Conservation (phyloP, 2,329 filamentous ascomycete genomes). For the Aspergillus sp. region DNA sequence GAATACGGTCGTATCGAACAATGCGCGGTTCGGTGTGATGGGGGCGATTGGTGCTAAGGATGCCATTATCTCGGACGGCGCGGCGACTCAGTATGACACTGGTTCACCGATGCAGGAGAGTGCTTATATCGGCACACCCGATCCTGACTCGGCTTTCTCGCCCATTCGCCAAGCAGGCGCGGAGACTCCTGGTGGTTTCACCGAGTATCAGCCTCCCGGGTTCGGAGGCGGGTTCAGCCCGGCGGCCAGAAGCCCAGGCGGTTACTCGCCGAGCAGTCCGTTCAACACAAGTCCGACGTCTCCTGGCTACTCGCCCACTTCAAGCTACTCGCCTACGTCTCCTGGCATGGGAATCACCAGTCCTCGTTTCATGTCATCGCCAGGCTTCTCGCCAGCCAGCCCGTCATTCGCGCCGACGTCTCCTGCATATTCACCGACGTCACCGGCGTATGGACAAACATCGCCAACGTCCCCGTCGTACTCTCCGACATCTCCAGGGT, state of each 20-base stretch:
- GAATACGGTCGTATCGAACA: conserved; percentile 87
- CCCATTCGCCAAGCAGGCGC: conserved; percentile 64
- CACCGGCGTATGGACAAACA: conserved; percentile 56
- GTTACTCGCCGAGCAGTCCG: conserved; percentile 61
- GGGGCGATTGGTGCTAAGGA: conserved; percentile 69
- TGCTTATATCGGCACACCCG: conserved; percentile 52
- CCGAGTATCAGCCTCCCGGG: conserved; percentile 59
- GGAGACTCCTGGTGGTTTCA: conserved; percentile 49
- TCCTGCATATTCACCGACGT: conserved; percentile 68
- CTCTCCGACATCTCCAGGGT: conserved; percentile 47
- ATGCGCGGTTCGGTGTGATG: conserved; percentile 74
- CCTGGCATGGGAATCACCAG: conserved; percentile 53
- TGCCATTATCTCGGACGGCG: conserved; percentile 62
- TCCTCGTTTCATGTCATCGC: conserved; percentile 46
- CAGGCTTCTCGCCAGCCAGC: conserved; percentile 46
- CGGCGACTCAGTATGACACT: conserved; percentile 85
- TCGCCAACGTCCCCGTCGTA: conserved; percentile 53
- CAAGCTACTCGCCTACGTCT: conserved; percentile 64
- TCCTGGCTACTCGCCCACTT: conserved; percentile 55
- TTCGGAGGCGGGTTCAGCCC: conserved; percentile 55
- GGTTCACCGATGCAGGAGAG: conserved; percentile 55
- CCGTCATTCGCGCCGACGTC: conserved; percentile 47
- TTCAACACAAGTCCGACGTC: conserved; percentile 65
- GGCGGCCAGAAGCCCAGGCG: conserved; percentile 54
- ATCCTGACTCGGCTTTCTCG: conserved; percentile 56